These are phyloP conservation scores for Acanthamoeba sp. DNA, from an alignment of 208 protist species.

Conservation along the genomic window DNA sequence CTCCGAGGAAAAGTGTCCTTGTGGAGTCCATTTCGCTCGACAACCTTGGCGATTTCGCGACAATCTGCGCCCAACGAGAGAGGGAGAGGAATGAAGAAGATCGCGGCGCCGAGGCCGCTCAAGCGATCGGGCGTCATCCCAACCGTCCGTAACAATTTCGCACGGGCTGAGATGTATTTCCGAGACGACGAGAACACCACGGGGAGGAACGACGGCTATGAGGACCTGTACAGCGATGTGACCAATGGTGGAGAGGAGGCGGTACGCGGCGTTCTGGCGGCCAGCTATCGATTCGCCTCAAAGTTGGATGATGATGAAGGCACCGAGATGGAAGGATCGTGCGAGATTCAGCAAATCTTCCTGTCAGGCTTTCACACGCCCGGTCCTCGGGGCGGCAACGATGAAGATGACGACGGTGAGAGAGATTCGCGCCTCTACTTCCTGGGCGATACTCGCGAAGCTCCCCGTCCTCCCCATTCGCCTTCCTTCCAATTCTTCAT, in stretches of 20 bases:
- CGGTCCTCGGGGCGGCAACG: neutral
- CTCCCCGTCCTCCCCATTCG: neutral
- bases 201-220: neutral
- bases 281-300: neutral
- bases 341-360: slow-evolving; percentile 6
- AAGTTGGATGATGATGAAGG: neutral
- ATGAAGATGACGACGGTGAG: neutral
- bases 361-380: slow-evolving; percentile 19
- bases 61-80: too few relatives aligned
- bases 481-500: slow-evolving; percentile 9
- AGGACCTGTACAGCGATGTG: neutral
- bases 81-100: neutral
- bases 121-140: neutral
- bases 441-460: neutral
- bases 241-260: neutral
- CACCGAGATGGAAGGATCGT: neutral
- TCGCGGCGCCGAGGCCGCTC: neutral
- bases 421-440: neutral
- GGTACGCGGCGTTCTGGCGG: neutral
- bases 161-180: neutral
- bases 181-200: neutral
- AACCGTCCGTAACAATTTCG: neutral
- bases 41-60: too few relatives aligned
- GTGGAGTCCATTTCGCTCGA: too few relatives aligned
- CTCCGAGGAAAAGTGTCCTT: too few relatives aligned